These are phyloP conservation scores for Grosmannia clavigera DNA, from an alignment of 2,329 filamentous ascomycete species.

Conservation along the genomic window DNA sequence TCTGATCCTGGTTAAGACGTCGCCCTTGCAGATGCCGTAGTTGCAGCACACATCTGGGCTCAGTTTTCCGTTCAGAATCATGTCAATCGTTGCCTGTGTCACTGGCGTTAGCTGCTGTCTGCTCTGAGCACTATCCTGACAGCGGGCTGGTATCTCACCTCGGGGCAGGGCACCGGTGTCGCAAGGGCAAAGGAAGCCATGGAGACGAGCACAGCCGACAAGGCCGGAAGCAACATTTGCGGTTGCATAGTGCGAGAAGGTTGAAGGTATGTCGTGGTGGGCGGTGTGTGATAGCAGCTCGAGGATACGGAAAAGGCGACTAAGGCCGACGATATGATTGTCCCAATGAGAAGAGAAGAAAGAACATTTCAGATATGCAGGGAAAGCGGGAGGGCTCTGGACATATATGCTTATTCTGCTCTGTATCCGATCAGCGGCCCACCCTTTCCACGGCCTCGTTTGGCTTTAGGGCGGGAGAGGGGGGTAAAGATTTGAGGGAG, in stretches of 20 bases:
- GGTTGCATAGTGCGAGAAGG: conserved; percentile 2
- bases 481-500: not conserved
- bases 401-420: not conserved
- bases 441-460: not conserved
- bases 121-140: not conserved
- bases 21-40: conserved; percentile 38
- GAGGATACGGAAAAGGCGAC: not conserved
- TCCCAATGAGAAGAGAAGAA: not conserved
- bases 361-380: not conserved
- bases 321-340: not conserved
- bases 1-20: conserved; percentile 27
- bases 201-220: conserved; percentile 14
- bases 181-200: conserved; percentile 17
- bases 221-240: not conserved
- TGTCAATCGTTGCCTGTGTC: conserved; percentile 21
- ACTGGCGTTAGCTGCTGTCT: conserved; percentile 8
- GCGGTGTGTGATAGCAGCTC: not conserved
- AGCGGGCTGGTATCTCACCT: conserved; percentile 19
- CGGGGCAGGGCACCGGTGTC: conserved; percentile 26
- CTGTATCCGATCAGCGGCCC: not conserved
- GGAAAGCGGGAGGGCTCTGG: not conserved
- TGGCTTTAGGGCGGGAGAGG: not conserved
- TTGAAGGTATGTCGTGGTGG: too few relatives aligned
- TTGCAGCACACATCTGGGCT: conserved; percentile 39
- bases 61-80: conserved; percentile 34